These are phyloP conservation scores for Trichothecium sympodiale DNA, from an alignment of 2,329 filamentous ascomycete genomes.

Conservation along the genomic window DNA sequence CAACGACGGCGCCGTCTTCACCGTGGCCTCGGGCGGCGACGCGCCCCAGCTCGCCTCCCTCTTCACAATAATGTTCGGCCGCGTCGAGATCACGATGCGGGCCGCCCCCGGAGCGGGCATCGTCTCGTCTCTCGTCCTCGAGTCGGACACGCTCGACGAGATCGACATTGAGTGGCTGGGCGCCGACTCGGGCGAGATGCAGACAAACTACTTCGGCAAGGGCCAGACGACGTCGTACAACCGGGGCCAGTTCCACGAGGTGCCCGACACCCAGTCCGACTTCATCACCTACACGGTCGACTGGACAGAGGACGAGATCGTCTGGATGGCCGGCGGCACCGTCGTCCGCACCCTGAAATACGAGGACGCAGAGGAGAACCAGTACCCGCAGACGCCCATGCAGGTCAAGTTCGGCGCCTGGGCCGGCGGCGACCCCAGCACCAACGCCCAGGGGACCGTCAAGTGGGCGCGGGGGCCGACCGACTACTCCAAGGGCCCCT, in stretches of 20 bases:
- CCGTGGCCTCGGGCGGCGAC: conserved; percentile 67
- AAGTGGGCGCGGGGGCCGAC: conserved; percentile 80
- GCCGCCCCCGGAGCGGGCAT: conserved; percentile 83
- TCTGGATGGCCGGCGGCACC: conserved; percentile 74
- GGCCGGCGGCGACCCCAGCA: conserved; percentile 73
- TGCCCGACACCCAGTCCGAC: conserved; percentile 55
- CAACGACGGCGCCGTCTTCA: conserved; percentile 66
- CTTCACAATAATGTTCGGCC: conserved; percentile 99
- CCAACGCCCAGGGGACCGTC: conserved; percentile 71
- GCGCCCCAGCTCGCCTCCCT: conserved; percentile 76
- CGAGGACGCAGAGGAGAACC: conserved; percentile 53
- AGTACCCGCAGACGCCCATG: conserved; percentile 95
- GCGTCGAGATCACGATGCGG: conserved; percentile 75
- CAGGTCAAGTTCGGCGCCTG: conserved; percentile 85
- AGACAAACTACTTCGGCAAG: conserved; percentile 96
- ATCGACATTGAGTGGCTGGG: conserved; percentile 98
- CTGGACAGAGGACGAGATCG: conserved; percentile 76
- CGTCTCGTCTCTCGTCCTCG: conserved; percentile 81
- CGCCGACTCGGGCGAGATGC: conserved; percentile 63
- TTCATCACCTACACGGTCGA: conserved; percentile 87
- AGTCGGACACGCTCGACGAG: conserved; percentile 88
- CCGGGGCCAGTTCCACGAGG: conserved; percentile 68
- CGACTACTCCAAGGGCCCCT: conserved; percentile 75
- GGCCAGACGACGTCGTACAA: conserved; percentile 78
- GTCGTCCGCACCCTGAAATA: conserved; percentile 67